Base-by-base conservation (phyloP, 345 rosid genomes). In the Brassica incana region DNA sequence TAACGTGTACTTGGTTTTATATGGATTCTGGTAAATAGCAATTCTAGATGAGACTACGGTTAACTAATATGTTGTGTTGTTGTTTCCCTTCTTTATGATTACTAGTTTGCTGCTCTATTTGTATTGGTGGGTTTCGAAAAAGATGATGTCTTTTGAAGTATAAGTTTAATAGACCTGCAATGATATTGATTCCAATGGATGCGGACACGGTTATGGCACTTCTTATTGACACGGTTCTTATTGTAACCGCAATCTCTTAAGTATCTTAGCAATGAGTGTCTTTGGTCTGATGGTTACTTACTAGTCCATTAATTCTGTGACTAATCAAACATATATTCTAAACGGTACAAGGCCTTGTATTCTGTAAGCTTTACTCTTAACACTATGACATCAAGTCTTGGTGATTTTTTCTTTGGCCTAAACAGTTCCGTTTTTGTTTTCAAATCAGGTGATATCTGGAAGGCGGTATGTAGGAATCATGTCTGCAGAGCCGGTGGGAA, bases 381-480 rank as follows among this genome's bases (percentile, higher is more conserved):
- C 52, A 18, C 14, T 25, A 5, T 45, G 68, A 66, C 18, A 62
- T 5, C 20, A 9, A 71, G 48, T 52, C 14, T 77, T 77, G 32
- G 0, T 43, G 43, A 52, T 20, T 16, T 64, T 2, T 8, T 23
- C 14, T 52, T 45, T 59, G 69, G 77, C 59, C 32, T 58, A 75
- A 75, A 18, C 29, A 18, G 8, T 2, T 12, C 14, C 56, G 35
- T 45, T 64, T 40, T 61, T 0, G 20, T 58, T 52, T 14, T 52
- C 20, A 9, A 63, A 78, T 73, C 84, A 94, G 98, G 97, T 95
- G 74, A 95, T 93, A 83, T 86, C 83, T 66, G 98, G 97, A 56
- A 80, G 99, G 72, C 88, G 91, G 29, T 88, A 91, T 84, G 99
- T 95, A 45, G 97, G 99, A 58, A 91, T 95, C 83, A 95, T 95